Evolutionary conservation across 768 basidiomycete genomes (phyloP), one percentile per base, ranked within the genome.

Genomic region (Pleurotus citrinopileatus): DNA sequence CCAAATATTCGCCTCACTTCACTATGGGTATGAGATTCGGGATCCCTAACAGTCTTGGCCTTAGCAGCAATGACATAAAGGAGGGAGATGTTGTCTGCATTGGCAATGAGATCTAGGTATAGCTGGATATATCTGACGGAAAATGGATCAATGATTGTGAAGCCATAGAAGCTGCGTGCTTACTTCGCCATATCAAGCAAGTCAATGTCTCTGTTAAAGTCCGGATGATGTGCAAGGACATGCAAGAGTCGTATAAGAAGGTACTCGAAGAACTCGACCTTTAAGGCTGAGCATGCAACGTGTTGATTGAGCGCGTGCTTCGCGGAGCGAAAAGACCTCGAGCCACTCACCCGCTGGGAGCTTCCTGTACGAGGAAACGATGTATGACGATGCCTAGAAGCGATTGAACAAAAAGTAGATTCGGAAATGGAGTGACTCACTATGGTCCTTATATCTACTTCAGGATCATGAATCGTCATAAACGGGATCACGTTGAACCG

Each of bases 161-260:
- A 32, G 19, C 4, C 27, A 34, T 19, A 43, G 15, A 37, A 44
- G 22, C 34, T 25, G 4, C 17, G 22, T 6, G 64, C 87, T 42
- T 59, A 97, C 94, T 87, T 91, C 20, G 89, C 84, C 61, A 94
- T 86, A 61, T 90, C 87, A 28, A 82, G 74, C 32, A 95, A 67
- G 37, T 86, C 85, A 28, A 90, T 88, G 32, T 81, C 78, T 2
- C 74, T 77, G 17, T 76, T 78, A 61, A 94, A 95, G 68, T 99
- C 97, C 3, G 96, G 96, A 65, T 99, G 97, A 64, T 97, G 95
- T 0, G 94, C 92, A 3, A 98, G 76, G 0, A 94, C 69, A 63
- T 94, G 90, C 8, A 98, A 76, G 3, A 98, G 70, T 10, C 96
- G 87, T 38, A 95, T 81, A 60, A 98, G 90, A 1, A 87, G 82